Conservation (phyloP, 192 early-diverging fungal genomes). For the Lobulomyces angularis region DNA sequence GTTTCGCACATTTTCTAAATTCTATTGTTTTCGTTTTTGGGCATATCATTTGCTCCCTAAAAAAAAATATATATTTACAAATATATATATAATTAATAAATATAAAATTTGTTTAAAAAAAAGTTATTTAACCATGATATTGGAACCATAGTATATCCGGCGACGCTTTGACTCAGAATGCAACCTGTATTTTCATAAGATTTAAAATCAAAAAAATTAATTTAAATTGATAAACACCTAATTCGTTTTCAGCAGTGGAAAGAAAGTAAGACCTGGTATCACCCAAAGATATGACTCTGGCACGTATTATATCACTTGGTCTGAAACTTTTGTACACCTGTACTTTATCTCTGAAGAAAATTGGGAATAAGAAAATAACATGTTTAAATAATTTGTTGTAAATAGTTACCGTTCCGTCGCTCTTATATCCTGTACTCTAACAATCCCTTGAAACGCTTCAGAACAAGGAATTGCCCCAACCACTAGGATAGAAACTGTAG, state of each 20-base stretch:
- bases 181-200: neutral
- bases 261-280: constrained; percentile 83
- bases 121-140: too few relatives aligned
- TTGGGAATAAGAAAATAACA: too few relatives aligned
- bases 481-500: constrained; percentile 82
- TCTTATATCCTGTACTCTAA: constrained; percentile 83
- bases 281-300: constrained; percentile 73
- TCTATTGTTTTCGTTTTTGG: constrained; percentile 84
- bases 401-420: too few relatives aligned
- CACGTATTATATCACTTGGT: constrained; percentile 82
- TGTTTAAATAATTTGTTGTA: too few relatives aligned
- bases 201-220: neutral
- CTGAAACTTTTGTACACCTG: constrained; percentile 81
- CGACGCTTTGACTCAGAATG: too few relatives aligned
- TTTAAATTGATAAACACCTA: constrained; percentile 85
- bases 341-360: constrained; percentile 87
- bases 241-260: constrained; percentile 83
- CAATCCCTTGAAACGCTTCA: constrained; percentile 82
- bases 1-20: too few relatives aligned
- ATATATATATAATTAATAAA: too few relatives aligned
- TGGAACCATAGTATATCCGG: constrained; percentile 69
- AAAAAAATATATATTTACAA: too few relatives aligned
- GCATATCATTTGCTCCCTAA: constrained; percentile 97
- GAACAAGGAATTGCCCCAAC: constrained; percentile 64
- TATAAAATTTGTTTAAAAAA: too few relatives aligned